These are phyloP conservation scores for Clarireedia hainanense DNA, from an alignment of 2,329 filamentous ascomycete species.

Conservation along the genomic window DNA sequence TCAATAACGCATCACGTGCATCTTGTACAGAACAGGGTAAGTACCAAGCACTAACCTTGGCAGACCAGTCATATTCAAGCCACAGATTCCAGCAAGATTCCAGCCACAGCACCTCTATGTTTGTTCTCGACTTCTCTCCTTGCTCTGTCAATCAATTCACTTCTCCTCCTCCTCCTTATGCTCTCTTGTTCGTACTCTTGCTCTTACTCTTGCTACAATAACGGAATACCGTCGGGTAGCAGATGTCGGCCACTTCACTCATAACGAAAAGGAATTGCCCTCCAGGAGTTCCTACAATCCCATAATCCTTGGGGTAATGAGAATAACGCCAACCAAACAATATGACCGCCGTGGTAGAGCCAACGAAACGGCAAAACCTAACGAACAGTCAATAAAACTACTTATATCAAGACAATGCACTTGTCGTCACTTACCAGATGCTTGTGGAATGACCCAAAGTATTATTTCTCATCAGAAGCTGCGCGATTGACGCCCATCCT, in stretches of 20 bases:
- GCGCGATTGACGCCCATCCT: too few species aligned
- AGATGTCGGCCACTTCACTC: not conserved
- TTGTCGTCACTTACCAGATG: too few species aligned
- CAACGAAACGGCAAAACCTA: not conserved
- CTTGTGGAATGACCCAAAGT: not conserved
- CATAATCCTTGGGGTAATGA: not conserved
- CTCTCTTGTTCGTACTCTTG: not conserved
- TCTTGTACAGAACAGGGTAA: too few species aligned
- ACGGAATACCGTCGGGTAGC: not conserved
- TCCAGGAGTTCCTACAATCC: not conserved
- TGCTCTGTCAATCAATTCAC: not conserved
- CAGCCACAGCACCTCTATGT: too few species aligned
- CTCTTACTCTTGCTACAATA: too few species aligned
- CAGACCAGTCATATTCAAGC: too few species aligned
- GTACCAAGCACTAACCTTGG: too few species aligned
- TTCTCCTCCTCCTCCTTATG: not conserved
- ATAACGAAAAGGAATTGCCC: not conserved
- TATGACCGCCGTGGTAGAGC: not conserved
- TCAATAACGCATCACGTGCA: too few species aligned
- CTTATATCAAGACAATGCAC: too few species aligned
- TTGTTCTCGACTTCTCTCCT: not conserved
- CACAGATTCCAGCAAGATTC: too few species aligned
- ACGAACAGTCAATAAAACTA: too few species aligned
- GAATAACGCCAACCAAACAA: not conserved
- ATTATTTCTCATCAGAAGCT: not conserved